Evolutionary conservation across 2,329 filamentous ascomycete species (phyloP).

Genomic region (Neoarthrinium moseri): DNA sequence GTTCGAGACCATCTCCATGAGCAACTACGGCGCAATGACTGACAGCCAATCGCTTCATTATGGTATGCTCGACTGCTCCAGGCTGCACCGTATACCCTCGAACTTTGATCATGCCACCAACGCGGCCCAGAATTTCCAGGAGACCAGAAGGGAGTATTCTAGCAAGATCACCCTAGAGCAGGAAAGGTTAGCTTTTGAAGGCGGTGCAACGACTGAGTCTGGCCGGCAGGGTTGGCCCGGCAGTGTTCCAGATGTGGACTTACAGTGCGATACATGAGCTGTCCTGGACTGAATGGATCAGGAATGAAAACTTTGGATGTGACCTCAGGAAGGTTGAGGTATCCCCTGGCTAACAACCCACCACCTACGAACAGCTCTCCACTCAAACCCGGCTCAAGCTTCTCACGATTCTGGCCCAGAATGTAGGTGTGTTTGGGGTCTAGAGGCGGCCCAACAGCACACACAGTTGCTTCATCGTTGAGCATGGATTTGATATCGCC

Average conservation of each 20-base stretch:
- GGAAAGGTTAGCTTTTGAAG: background rate
- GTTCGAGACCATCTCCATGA: constrained; percentile 73
- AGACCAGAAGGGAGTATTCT: constrained; percentile 65
- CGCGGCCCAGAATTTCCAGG: constrained; percentile 73
- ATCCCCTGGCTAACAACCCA: constrained; percentile 70
- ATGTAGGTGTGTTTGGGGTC: constrained; percentile 70
- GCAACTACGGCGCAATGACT: constrained; percentile 69
- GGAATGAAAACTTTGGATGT: constrained; percentile 70
- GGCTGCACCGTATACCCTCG: constrained; percentile 77
- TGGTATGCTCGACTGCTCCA: constrained; percentile 72
- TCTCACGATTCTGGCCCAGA: constrained; percentile 65
- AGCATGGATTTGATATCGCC: constrained; percentile 72
- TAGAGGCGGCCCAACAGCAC: constrained; percentile 71
- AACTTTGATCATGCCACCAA: constrained; percentile 79
- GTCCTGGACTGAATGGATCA: constrained; percentile 63
- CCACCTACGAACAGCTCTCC: constrained; percentile 79
- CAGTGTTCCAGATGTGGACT: too few relatives aligned
- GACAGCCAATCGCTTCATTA: constrained; percentile 68
- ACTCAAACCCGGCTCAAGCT: constrained; percentile 58
- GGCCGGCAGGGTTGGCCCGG: too few relatives aligned
- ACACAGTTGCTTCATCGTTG: constrained; percentile 61
- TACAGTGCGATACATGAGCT: constrained; percentile 69
- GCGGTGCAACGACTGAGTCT: too few relatives aligned
- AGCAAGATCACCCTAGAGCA: constrained; percentile 61
- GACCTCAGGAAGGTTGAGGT: constrained; percentile 76